Percentiles rank a stretch among this genome's conserved stretches.
Conservation (phyloP, 2,329 filamentous ascomycete species). For the Microcyclospora pomicola region DNA sequence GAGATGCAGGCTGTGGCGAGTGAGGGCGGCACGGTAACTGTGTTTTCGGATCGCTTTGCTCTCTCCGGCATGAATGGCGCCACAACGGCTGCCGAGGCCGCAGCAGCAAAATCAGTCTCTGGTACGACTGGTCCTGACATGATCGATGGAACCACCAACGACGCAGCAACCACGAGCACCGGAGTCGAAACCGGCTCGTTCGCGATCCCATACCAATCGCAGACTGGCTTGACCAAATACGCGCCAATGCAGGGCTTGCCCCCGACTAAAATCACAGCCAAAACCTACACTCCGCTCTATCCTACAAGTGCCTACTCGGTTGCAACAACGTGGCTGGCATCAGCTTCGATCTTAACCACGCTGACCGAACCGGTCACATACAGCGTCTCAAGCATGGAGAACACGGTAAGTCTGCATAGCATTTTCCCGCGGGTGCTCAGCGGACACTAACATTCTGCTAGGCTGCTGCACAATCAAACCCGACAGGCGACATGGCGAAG, state of each 20-base stretch:
- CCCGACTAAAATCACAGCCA: constrained; percentile 44
- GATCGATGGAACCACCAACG: constrained; percentile 19
- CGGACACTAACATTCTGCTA: constrained; percentile 17
- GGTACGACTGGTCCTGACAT: constrained; percentile 28
- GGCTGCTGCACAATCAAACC: constrained; percentile 40
- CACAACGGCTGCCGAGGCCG: constrained; percentile 33
- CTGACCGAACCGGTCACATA: constrained; percentile 39
- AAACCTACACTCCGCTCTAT: constrained; percentile 35
- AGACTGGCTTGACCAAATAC: constrained; percentile 45
- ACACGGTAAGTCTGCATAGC: constrained; percentile 38
- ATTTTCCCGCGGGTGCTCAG: constrained; percentile 1
- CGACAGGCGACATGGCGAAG: constrained; percentile 41
- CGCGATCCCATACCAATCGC: constrained; percentile 39
- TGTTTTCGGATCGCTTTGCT: constrained; percentile 51
- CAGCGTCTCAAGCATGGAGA: constrained; percentile 39
- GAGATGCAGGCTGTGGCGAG: constrained; percentile 43
- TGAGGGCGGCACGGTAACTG: constrained; percentile 42
- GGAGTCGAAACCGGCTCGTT: constrained; percentile 9
- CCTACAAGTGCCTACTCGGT: constrained; percentile 42
- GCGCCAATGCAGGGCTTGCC: constrained; percentile 49
- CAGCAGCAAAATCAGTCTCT: constrained; percentile 22
- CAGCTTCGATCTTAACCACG: constrained; percentile 35
- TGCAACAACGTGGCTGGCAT: constrained; percentile 37
- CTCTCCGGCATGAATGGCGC: constrained; percentile 49
- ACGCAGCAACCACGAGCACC: constrained; percentile 5